A percentile compares a stretch with the other conserved stretches of the same genome.
phyloP scores from a whole-genome alignment of 2,329 filamentous ascomycete genomes.

The Plectosphaerella plurivora region DNA sequence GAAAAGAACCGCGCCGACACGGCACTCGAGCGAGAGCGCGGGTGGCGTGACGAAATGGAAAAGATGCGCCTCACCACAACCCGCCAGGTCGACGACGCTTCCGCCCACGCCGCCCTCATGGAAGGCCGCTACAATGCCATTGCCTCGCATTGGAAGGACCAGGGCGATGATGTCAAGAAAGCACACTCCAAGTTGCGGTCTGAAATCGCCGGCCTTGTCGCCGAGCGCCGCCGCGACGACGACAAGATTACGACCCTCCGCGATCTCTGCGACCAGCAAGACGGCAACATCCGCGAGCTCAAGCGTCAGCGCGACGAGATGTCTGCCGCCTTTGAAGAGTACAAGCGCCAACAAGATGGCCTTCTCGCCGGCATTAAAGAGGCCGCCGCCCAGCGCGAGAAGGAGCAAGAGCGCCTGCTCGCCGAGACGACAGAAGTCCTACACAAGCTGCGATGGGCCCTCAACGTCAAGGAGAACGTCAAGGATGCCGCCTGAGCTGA shows the following conservation, averaged over 20 bases:
- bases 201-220: constrained; percentile 50
- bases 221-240: constrained; percentile 55
- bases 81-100: constrained; percentile 61
- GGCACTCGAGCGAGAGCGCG: constrained; percentile 56
- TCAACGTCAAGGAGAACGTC: constrained; percentile 61
- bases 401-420: constrained; percentile 56
- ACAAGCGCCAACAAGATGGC: constrained; percentile 61
- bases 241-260: constrained; percentile 60
- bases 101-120: constrained; percentile 60
- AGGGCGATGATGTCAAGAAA: constrained; percentile 56
- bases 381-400: constrained; percentile 52
- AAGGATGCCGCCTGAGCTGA: constrained; percentile 43
- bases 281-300: constrained; percentile 60
- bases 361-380: constrained; percentile 55
- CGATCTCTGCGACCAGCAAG: constrained; percentile 69
- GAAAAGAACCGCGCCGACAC: constrained; percentile 59
- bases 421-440: constrained; percentile 56
- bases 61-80: constrained; percentile 55
- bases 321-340: constrained; percentile 53
- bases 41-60: constrained; percentile 61
- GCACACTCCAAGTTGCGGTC: constrained; percentile 42
- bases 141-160: constrained; percentile 61
- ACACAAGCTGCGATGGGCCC: constrained; percentile 68
- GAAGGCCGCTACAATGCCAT: constrained; percentile 67
- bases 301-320: constrained; percentile 60